These are phyloP conservation scores for Aspergillus mulundensis DNA, from an alignment of 495 filamentous ascomycete species.

Conservation along the genomic window DNA sequence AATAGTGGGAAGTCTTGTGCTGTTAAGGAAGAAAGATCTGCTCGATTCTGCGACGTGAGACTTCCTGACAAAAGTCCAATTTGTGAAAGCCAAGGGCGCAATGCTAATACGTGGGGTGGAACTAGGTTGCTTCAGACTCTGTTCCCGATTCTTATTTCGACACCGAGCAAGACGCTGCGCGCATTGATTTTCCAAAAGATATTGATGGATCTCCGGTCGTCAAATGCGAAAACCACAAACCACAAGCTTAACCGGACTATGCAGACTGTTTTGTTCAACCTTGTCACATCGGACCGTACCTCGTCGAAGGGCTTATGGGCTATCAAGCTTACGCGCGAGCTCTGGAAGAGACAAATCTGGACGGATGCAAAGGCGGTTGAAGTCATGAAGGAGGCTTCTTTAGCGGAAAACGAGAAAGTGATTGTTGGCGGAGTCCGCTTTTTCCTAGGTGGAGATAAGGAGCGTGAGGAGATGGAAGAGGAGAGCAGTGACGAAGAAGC, in stretches of 20 bases:
- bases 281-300: conserved; percentile 77
- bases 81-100: background rate
- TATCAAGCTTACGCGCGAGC: conserved; percentile 79
- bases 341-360: conserved; percentile 89
- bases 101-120: conserved; percentile 13
- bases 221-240: conserved; percentile 80
- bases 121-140: conserved; percentile 72
- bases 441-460: conserved; percentile 93
- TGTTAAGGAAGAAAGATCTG: conserved; percentile 86
- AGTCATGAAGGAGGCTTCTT: conserved; percentile 85
- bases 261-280: conserved; percentile 86
- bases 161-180: conserved; percentile 81
- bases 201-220: conserved; percentile 77
- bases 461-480: conserved; percentile 86
- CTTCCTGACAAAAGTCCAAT: background rate
- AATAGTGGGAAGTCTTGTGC: conserved; percentile 82
- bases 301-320: conserved; percentile 91
- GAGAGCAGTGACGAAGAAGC: conserved; percentile 77
- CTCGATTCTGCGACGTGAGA: conserved; percentile 71
- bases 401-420: conserved; percentile 86
- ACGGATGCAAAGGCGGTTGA: conserved; percentile 83
- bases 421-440: conserved; percentile 82
- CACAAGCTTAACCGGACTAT: conserved; percentile 89
- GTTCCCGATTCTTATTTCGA: conserved; percentile 85
- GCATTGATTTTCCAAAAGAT: conserved; percentile 86